Evolutionary conservation across 192 early-diverging fungal species (phyloP).

Genomic region (Podila epigama): DNA sequence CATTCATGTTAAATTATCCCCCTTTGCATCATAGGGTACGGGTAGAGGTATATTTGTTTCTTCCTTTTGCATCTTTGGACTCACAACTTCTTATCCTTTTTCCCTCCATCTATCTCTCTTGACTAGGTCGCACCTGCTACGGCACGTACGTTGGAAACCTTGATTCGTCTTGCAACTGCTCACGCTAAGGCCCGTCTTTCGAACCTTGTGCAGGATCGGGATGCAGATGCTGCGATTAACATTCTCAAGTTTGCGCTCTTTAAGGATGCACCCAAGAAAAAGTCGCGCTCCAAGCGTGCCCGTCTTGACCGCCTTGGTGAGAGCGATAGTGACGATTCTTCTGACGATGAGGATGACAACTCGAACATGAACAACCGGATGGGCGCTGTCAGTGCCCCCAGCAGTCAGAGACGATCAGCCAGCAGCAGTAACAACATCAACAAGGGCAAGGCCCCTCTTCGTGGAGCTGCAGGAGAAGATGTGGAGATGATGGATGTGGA

Average conservation of each 20-base stretch:
- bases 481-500: slow-evolving; percentile 50
- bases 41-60: neutral
- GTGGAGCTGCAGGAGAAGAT: slow-evolving; percentile 3
- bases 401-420: slow-evolving; percentile 7
- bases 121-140: slow-evolving; percentile 96
- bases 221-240: slow-evolving; percentile 83
- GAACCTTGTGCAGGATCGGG: slow-evolving; percentile 78
- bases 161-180: slow-evolving; percentile 95
- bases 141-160: slow-evolving; percentile 96
- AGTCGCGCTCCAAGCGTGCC: slow-evolving; percentile 55
- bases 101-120: neutral
- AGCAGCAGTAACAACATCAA: neutral
- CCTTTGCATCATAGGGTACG: neutral
- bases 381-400: slow-evolving; percentile 2
- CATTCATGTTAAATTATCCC: slow-evolving; percentile 34
- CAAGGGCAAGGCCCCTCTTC: slow-evolving; percentile 34
- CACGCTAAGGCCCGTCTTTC: slow-evolving; percentile 95
- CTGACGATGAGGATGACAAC: slow-evolving; percentile 51
- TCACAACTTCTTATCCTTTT: too few species aligned
- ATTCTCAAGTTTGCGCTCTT: slow-evolving; percentile 92
- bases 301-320: slow-evolving; percentile 47
- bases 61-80: neutral
- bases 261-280: slow-evolving; percentile 78
- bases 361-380: slow-evolving; percentile 5
- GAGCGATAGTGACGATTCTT: slow-evolving; percentile 54